These are phyloP conservation scores for Schizochytrium sp. DNA, from an alignment of 108 stramenopile species.

Conservation along the genomic window DNA sequence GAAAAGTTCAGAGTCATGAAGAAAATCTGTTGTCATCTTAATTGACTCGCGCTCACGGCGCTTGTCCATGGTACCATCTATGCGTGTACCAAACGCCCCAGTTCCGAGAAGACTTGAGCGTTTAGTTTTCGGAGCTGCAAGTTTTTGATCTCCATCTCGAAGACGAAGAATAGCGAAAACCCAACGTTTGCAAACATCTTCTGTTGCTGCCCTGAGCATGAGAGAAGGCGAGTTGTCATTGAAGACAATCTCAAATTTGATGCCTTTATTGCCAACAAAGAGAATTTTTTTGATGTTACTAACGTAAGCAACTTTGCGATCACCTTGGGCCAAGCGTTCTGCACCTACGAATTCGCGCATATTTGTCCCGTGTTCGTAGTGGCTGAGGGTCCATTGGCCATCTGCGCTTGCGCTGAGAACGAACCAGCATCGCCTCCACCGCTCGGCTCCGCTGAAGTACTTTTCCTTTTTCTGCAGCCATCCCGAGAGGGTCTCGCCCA, in stretches of 20 bases:
- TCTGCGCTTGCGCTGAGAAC: constrained; percentile 36
- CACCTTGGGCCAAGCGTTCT: constrained; percentile 48
- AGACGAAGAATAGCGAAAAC: constrained; percentile 36
- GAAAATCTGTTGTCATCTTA: constrained; percentile 28
- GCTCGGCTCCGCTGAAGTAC: neutral
- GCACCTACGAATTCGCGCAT: constrained; percentile 60
- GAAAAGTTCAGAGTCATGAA: constrained; percentile 51
- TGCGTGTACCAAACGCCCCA: neutral
- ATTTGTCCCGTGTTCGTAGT: constrained; percentile 59
- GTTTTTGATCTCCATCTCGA: constrained; percentile 21
- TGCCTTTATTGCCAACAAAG: constrained; percentile 40
- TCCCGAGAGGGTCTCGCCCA: constrained; percentile 50
- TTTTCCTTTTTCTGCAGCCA: constrained; percentile 59
- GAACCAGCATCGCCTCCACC: constrained; percentile 49
- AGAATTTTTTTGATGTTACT: neutral
- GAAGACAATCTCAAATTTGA: constrained; percentile 56
- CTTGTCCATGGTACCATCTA: constrained; percentile 26
- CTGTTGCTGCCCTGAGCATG: neutral
- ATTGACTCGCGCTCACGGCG: constrained; percentile 58
- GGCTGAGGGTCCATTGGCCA: constrained; percentile 24
- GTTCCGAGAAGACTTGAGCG: neutral
- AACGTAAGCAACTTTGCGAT: constrained; percentile 20
- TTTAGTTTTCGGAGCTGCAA: constrained; percentile 6
- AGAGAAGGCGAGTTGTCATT: neutral
- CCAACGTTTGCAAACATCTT: constrained; percentile 48